phyloP scores from a whole-genome alignment of 331 rosid genomes.

The Malus hybrid region DNA sequence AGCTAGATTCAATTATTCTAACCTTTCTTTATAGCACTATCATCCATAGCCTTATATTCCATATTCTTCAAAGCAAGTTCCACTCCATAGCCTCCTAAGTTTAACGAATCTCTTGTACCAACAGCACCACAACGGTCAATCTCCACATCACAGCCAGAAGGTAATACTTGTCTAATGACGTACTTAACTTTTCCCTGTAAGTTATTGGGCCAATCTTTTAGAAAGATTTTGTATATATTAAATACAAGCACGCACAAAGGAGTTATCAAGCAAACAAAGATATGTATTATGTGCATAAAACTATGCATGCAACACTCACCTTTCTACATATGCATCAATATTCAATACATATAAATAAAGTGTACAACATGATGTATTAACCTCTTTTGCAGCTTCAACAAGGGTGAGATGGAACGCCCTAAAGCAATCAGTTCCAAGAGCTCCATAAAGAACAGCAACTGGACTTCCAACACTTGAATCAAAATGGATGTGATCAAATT shows the following conservation, averaged over 20 bases:
- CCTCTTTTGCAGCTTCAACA: conserved; percentile 76
- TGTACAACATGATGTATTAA: conserved; percentile 13
- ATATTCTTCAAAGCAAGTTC: conserved; percentile 95
- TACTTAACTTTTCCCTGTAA: conserved; percentile 81
- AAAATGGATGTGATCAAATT: conserved; percentile 79
- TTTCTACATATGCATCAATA: not conserved
- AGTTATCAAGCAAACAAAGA: not conserved
- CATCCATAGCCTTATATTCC: conserved; percentile 98
- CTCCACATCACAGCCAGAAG: conserved; percentile 68
- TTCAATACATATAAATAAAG: not conserved
- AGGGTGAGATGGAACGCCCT: conserved; percentile 68
- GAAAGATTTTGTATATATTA: not conserved
- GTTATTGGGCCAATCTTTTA: conserved; percentile 17
- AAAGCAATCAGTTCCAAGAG: conserved; percentile 83
- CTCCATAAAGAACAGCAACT: conserved; percentile 83
- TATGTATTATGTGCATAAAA: not conserved
- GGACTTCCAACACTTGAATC: conserved; percentile 61
- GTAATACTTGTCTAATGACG: conserved; percentile 67
- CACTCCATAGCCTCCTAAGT: conserved; percentile 97
- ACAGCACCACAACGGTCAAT: conserved; percentile 65
- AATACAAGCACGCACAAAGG: not conserved
- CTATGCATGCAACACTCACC: not conserved
- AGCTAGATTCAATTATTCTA: conserved; percentile 18
- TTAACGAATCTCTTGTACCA: conserved; percentile 65
- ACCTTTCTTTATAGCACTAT: conserved; percentile 83